A percentile compares a stretch with the other conserved stretches of the same genome.
Evolutionary conservation across 495 filamentous ascomycete species (phyloP).

Genomic region (Aspergillus diversus): DNA sequence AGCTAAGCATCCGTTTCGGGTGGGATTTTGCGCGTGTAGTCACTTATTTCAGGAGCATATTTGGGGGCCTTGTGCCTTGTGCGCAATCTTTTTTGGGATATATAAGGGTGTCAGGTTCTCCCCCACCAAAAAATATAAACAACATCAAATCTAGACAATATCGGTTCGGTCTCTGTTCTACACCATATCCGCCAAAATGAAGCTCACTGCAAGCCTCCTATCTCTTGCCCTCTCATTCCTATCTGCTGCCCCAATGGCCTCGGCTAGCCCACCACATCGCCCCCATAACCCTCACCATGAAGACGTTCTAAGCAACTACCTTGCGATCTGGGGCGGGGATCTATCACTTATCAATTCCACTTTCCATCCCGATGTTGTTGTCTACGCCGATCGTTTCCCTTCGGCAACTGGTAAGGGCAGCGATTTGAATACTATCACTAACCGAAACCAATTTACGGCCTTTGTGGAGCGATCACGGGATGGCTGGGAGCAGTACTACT

Average conservation of each 20-base stretch:
- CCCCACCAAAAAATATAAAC: too few species aligned
- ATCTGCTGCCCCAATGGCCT: neutral
- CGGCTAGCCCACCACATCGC: neutral
- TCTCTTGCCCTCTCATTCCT: neutral
- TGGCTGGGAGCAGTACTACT: neutral
- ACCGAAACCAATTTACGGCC: neutral
- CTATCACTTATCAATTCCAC: conserved; percentile 2
- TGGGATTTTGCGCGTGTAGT: too few species aligned
- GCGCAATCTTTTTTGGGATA: too few species aligned
- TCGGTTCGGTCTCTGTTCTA: neutral
- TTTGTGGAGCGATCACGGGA: neutral
- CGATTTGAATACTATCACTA: neutral
- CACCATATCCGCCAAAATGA: neutral
- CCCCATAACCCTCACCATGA: neutral
- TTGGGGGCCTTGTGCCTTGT: too few species aligned
- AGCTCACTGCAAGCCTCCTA: neutral
- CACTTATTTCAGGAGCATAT: too few species aligned
- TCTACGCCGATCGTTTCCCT: neutral
- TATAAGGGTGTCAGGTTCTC: too few species aligned
- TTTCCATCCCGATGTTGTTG: neutral
- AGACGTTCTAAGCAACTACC: neutral
- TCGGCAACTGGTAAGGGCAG: neutral
- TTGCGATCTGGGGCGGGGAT: neutral
- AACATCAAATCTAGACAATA: too few species aligned
- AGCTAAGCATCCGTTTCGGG: too few species aligned